These are phyloP conservation scores for Apium graveolens DNA, from an alignment of 129 eudicot genomes.

Conservation along the genomic window DNA sequence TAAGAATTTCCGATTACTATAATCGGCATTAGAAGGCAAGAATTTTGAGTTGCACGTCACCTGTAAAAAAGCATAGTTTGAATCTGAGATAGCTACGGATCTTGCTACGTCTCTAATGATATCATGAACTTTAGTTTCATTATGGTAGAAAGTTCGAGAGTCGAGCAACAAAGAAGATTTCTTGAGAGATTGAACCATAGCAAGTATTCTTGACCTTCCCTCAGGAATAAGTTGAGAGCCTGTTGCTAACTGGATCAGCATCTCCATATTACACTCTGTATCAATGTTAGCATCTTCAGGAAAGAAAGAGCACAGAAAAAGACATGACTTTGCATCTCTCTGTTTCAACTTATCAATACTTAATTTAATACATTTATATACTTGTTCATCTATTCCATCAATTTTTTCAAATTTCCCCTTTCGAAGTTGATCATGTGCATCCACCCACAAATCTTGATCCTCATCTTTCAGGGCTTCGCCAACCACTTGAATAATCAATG, in stretches of 20 bases:
- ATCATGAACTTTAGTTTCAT: no score
- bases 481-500: background rate
- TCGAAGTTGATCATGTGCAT: background rate
- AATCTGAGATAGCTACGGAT: no score
- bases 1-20: no score
- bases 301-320: background rate
- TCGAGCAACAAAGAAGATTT: background rate
- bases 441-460: background rate
- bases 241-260: background rate
- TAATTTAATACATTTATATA: background rate
- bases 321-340: background rate
- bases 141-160: no score
- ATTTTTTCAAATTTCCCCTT: background rate
- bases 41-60: no score
- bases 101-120: no score
- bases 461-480: background rate
- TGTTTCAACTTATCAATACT: background rate
- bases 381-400: background rate
- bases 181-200: background rate
- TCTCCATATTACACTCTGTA: background rate
- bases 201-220: background rate
- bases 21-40: no score
- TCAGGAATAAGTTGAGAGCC: background rate
- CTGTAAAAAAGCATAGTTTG: no score
- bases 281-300: background rate